Evolutionary conservation across 495 filamentous ascomycete genomes (phyloP), one percentile per base, ranked within the genome.

Genomic region (Penicillium longicatenatum): DNA sequence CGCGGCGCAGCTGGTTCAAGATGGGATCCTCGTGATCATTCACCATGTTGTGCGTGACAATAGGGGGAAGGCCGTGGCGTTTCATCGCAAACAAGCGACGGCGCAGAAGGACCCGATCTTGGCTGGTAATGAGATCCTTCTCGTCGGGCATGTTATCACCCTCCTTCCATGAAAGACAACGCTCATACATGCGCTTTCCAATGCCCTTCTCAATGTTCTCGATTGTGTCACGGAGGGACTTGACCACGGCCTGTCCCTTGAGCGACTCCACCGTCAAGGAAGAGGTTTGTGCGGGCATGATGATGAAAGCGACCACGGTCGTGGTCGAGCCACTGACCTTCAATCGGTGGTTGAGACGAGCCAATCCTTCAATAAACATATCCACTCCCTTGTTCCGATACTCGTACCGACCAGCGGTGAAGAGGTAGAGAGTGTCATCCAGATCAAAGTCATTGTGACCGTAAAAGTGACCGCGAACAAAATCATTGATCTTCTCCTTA

Each of bases 41-140:
- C 64, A 88, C 76, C 94, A 98, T 98, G 79, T 98, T 98, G 79
- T 98, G 94, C n/a, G 94, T 98, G 24, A 98, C 94, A 64, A 98
- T 95, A 9, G 94, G 94, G 2, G 94, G 94, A 9, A 98, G 83
- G 29, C 79, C 79, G 67, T 93, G 83, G 44, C 94, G 83, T 75
- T 98, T 98, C 91, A 98, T 95, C 50, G 92, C 94, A 63, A 94
- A 98, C 24, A 98, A 79, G 48, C 94, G 84, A 57, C 94, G 86
- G 37, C 95, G 89, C 47, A 98, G 81, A 73, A 98, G 88, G 50
- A 98, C 90, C 45, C 93, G 91, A 66, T 98, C 94, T 66, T 93
- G 88, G 61, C 89, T 88, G 35, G 88, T 90, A 56, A 98, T 87
- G 14, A 98, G 79, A 55, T 98, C 94, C 78, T 96, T 97, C 72